Evolutionary conservation across 305 asterid genomes (phyloP), one percentile per base, ranked within the genome.

Genomic region (Withania somnifera): DNA sequence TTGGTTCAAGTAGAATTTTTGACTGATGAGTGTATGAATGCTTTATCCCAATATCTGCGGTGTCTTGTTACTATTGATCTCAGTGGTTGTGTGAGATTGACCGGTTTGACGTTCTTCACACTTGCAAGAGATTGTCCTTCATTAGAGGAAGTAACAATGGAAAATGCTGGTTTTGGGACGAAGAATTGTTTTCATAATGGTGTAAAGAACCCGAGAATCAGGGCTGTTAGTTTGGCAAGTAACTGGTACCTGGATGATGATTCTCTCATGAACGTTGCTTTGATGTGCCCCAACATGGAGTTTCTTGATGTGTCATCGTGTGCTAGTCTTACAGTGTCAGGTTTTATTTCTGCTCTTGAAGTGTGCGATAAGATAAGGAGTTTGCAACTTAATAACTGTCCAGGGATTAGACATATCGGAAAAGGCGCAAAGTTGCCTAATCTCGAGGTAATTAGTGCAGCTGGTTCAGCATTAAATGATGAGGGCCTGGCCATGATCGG

Each of bases 251-350:
- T 84, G 28, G 66, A 22, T 52, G 67, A 80, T 58, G 76, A 50
- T 17, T 80, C 69, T 50, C 78, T 80, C 69, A 10, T 6, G 38
- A 56, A n/a, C 9, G 14, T 84, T 71, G 86, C 82, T 30, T 73
- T 20, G 42, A 45, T 20, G 40, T 84, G 84, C 80, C 84, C 82
- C 6, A 84, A 50, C 24, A n/a, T 84, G 79, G 82, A 80, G 78
- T 34, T 11, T 7, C 78, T 84, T 58, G 71, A 73, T 80, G 42
- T 84, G 63, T 32, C 77, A 64, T 28, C 34, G 2, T 84, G 84
- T 76, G 3, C 51, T 53, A n/a, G 20, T n/a, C 30, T 84, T 38
- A 58, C 82, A 20, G 83, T 60, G 78, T 57, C 38, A 28, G 78
- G 86, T 15, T 28, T 80, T 42, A 32, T 81, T 28, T 63, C 17